Percentiles rank a stretch among this genome's conserved stretches.
Conservation (phyloP, 2,329 filamentous ascomycete species). For the Sclerotinia glacialis region DNA sequence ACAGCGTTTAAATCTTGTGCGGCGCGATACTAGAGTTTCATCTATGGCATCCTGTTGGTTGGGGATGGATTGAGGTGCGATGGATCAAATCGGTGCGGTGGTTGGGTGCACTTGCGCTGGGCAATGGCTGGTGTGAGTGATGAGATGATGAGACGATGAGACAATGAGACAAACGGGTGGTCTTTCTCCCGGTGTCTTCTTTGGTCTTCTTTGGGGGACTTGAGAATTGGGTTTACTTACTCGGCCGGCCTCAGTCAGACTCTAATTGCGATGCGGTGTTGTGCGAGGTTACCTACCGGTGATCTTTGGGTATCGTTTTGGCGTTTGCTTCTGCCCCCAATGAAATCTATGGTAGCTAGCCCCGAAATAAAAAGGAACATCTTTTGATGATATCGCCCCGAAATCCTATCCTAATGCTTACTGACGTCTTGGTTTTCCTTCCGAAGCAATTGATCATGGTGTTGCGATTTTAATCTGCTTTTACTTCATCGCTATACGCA, state of each 20-base stretch:
- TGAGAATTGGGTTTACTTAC: background rate
- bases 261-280: background rate
- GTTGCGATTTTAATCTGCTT: background rate
- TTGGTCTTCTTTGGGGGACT: background rate
- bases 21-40: background rate
- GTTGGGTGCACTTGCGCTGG: background rate
- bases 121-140: background rate
- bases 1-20: conserved; percentile 16
- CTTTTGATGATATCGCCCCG: background rate
- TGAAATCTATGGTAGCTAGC: background rate
- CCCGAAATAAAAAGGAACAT: background rate
- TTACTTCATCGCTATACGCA: background rate
- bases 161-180: background rate
- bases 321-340: background rate
- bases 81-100: background rate
- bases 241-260: background rate
- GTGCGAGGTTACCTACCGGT: background rate
- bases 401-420: background rate
- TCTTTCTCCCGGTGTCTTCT: background rate
- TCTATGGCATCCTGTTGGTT: background rate
- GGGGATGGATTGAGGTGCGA: background rate
- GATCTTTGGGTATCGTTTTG: background rate
- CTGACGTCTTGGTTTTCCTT: background rate
- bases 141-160: conserved; percentile 7
- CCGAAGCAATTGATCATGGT: background rate